Evolutionary conservation across 164 flowering plant genomes (phyloP), one percentile per base, ranked within the genome.

Genomic region (Tinospora cordifolia): DNA sequence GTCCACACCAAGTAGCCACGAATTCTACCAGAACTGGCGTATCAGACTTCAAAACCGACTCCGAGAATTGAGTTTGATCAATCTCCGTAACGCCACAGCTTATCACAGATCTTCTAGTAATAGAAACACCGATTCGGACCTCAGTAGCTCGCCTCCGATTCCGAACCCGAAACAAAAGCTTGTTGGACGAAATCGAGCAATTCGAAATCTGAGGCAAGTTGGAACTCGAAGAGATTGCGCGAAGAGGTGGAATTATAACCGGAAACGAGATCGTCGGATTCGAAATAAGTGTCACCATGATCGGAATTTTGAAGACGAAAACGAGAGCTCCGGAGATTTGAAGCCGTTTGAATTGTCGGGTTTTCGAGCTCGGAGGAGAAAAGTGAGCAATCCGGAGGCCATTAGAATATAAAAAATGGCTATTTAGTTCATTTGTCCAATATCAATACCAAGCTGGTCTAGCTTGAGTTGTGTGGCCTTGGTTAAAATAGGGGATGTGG

Each of bases 1-100:
- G 94, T n/a, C 97, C 94, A 34, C 97, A 91, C 97, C 94, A 91
- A 38, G 67, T 80, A 30, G 97, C 97, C 2, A 89, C 86, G 79
- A 91, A 91, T 79, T 91, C 97, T 2, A 91, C 97, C 0, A 91
- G 89, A 60, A 91, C 92, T 6, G 92, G 92, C 22, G 82, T 75
- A 63, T 87, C 87, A 15, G 94, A 81, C 75, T 77, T 73, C 85
- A 89, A 69, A 2, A 89, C 92, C 62, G 75, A 63, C 19, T 84
- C 89, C 25, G 69, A 8, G 72, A 91, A 91, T 78, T 88, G 82
- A 13, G 40, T 72, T 70, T 89, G 86, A 26, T 77, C 69, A 34
- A 89, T 89, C 76, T 79, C 84, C 54, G 74, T 64, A 12, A 86
- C 80, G n/a, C 75, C 75, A 51, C 81, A 81, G 17, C 66, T 75